These are phyloP conservation scores for Leucocoprinus birnbaumii DNA, from an alignment of 768 basidiomycete species.

Conservation along the genomic window DNA sequence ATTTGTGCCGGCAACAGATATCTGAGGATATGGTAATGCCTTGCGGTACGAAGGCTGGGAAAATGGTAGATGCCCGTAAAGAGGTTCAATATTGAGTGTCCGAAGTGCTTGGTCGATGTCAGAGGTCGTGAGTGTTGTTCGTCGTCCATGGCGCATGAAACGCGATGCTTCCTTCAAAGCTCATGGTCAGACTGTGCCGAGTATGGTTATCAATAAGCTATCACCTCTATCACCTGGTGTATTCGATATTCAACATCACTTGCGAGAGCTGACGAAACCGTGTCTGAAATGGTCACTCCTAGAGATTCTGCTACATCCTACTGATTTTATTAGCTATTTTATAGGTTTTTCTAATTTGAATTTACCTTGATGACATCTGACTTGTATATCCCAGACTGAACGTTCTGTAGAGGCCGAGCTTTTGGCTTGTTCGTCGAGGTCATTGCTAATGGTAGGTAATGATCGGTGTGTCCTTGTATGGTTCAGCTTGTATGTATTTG, in stretches of 20 bases:
- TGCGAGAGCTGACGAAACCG: constrained; percentile 80
- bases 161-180: constrained; percentile 82
- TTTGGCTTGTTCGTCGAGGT: constrained; percentile 44
- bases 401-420: constrained; percentile 39
- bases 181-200: neutral
- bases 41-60: constrained; percentile 62
- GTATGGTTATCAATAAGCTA: neutral
- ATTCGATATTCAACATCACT: constrained; percentile 97
- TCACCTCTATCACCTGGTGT: constrained; percentile 91
- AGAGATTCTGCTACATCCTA: constrained; percentile 93
- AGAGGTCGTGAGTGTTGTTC: constrained; percentile 84
- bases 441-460: neutral
- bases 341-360: neutral
- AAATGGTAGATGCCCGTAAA: constrained; percentile 80
- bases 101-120: constrained; percentile 95
- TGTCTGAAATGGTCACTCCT: constrained; percentile 75
- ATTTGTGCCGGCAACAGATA: constrained; percentile 11
- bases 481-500: constrained; percentile 2
- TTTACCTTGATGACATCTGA: constrained; percentile 59
- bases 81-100: constrained; percentile 92
- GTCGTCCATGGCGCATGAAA: constrained; percentile 92
- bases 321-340: neutral
- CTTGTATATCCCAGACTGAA: constrained; percentile 62
- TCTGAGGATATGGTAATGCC: constrained; percentile 50
- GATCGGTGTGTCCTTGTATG: constrained; percentile 7